These are phyloP conservation scores for Yamadazyma blattariae DNA, from an alignment of 1,139 yeast genomes.

Conservation along the genomic window DNA sequence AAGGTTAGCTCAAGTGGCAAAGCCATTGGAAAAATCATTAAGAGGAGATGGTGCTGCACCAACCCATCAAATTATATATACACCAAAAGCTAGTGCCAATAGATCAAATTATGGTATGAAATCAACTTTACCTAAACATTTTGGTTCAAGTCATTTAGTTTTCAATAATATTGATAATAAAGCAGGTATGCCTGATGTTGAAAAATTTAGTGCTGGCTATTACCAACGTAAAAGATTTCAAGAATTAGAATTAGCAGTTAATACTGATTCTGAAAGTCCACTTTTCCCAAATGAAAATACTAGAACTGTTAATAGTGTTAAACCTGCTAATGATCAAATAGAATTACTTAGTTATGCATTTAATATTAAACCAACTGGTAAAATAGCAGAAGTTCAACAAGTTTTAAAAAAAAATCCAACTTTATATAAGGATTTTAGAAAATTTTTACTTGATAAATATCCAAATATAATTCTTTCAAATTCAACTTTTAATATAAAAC, in stretches of 20 bases:
- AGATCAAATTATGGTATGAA: slow-evolving; percentile 47
- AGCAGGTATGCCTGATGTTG: slow-evolving; percentile 48
- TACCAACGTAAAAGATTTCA: slow-evolving; percentile 42
- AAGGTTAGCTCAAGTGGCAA: slow-evolving; percentile 47
- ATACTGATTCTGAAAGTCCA: slow-evolving; percentile 32
- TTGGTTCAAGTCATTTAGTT: slow-evolving; percentile 42
- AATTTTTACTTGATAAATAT: slow-evolving; percentile 32
- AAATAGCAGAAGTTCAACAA: slow-evolving; percentile 24
- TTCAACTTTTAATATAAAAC: slow-evolving; percentile 17
- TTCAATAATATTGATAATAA: slow-evolving; percentile 44
- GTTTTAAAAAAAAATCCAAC: slow-evolving; percentile 32
- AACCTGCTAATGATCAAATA: slow-evolving; percentile 14
- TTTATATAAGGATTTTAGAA: slow-evolving; percentile 29
- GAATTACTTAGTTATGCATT: slow-evolving; percentile 22
- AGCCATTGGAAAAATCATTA: slow-evolving; percentile 33
- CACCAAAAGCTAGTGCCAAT: slow-evolving; percentile 42
- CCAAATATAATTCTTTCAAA: slow-evolving; percentile 30
- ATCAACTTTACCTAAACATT: slow-evolving; percentile 41
- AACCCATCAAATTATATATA: slow-evolving; percentile 44
- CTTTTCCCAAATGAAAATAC: slow-evolving; percentile 28
- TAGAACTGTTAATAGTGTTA: slow-evolving; percentile 13
- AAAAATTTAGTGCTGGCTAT: slow-evolving; percentile 38
- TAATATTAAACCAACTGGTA: slow-evolving; percentile 27
- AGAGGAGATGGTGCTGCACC: slow-evolving; percentile 34
- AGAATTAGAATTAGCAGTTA: slow-evolving; percentile 39